Evolutionary conservation across 768 basidiomycete genomes (phyloP).

Genomic region (Trametes cubensis): DNA sequence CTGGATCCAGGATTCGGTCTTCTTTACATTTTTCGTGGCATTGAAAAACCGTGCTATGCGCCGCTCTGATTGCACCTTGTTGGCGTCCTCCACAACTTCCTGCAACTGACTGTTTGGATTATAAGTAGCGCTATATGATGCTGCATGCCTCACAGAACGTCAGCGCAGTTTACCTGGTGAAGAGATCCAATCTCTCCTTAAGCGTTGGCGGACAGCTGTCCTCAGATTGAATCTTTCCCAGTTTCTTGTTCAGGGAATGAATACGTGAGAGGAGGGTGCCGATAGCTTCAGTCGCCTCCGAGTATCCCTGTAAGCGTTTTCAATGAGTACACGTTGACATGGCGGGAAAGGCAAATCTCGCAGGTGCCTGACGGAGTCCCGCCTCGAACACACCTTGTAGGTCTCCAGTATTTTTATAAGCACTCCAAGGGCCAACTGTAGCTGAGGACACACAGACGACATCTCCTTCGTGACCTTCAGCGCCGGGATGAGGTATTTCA

Average conservation of each 20-base stretch:
- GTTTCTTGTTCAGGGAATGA: neutral
- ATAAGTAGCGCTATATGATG: neutral
- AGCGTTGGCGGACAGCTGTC: neutral
- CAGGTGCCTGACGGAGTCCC: too few species aligned
- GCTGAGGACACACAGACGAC: neutral
- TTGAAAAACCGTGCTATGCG: neutral
- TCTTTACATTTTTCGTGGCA: neutral
- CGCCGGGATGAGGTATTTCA: neutral
- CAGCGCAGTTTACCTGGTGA: neutral
- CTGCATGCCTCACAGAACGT: neutral
- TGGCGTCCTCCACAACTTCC: neutral
- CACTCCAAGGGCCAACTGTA: neutral
- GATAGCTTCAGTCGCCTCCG: neutral
- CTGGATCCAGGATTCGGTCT: neutral
- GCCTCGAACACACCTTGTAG: neutral
- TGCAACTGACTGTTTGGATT: neutral
- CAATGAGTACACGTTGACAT: neutral
- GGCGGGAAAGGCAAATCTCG: neutral
- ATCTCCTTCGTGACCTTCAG: neutral
- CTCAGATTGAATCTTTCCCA: neutral
- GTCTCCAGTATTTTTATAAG: neutral
- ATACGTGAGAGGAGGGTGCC: neutral
- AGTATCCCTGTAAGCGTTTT: neutral
- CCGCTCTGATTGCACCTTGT: neutral
- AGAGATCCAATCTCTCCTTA: neutral